phyloP scores from a whole-genome alignment of 257 asterid genomes.

The Nicotiana tabacum region DNA sequence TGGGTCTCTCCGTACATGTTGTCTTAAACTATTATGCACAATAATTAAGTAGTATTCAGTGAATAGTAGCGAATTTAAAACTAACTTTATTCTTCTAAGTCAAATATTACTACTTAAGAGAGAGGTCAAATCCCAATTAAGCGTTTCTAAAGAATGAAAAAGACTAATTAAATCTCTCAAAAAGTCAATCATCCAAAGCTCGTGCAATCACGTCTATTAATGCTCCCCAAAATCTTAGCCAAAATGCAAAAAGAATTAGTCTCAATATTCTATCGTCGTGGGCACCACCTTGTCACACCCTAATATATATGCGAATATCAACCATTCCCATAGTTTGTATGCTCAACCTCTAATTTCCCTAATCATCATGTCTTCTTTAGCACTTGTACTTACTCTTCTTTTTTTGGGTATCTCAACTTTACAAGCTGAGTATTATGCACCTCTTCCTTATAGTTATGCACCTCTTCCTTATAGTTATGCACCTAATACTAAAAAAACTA shows the following conservation, averaged over 20 bases:
- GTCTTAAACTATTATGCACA: neutral
- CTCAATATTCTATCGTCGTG: slow-evolving; percentile 36
- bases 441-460: neutral
- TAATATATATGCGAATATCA: slow-evolving; percentile 8
- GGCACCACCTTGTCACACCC: slow-evolving; percentile 32
- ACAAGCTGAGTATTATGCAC: slow-evolving; percentile 21
- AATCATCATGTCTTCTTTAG: slow-evolving; percentile 36
- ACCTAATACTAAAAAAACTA: neutral
- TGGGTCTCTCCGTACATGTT: neutral
- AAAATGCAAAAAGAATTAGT: slow-evolving; percentile 20
- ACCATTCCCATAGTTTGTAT: neutral
- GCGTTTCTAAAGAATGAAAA: neutral
- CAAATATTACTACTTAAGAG: neutral
- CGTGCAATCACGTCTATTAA: slow-evolving; percentile 60
- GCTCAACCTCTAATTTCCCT: neutral
- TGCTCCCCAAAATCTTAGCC: slow-evolving; percentile 18
- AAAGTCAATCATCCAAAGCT: slow-evolving; percentile 30
- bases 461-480: neutral
- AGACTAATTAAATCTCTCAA: neutral
- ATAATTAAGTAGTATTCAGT: neutral
- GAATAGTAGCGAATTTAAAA: neutral
- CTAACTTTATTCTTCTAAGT: neutral
- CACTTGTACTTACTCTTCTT: slow-evolving; percentile 28
- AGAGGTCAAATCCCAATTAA: neutral
- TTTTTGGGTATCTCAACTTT: slow-evolving; percentile 14